Conservation (phyloP, 805 yeast species). For the Wickerhamomyces hampshirensis region DNA sequence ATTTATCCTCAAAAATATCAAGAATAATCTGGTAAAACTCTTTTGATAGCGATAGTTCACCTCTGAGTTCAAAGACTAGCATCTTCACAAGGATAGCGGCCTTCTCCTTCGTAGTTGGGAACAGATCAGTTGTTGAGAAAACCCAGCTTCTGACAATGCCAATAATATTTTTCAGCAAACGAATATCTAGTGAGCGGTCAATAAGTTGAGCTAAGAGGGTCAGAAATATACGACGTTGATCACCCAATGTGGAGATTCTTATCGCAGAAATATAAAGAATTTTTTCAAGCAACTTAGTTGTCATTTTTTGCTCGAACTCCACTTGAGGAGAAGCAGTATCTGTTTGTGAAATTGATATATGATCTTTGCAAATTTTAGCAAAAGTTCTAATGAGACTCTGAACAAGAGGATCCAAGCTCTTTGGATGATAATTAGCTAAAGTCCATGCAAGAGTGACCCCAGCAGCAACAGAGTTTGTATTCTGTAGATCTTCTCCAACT, state of each 20-base stretch:
- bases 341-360: conserved; percentile 50
- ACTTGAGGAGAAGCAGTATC: conserved; percentile 30
- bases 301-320: conserved; percentile 76
- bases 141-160: conserved; percentile 85
- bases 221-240: conserved; percentile 84
- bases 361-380: conserved; percentile 86
- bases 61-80: conserved; percentile 87
- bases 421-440: conserved; percentile 68
- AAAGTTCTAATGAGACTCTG: conserved; percentile 81
- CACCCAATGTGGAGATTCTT: conserved; percentile 85
- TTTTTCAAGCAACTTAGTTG: conserved; percentile 70
- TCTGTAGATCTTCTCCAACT: conserved; percentile 71
- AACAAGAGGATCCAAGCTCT: conserved; percentile 66
- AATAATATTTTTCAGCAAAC: conserved; percentile 68
- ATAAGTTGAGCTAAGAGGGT: conserved; percentile 84
- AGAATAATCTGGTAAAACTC: conserved; percentile 83
- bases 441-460: conserved; percentile 84
- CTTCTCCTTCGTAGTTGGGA: conserved; percentile 94
- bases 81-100: conserved; percentile 91
- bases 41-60: conserved; percentile 71
- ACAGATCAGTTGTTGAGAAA: conserved; percentile 72
- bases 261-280: conserved; percentile 71
- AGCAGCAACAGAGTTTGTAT: conserved; percentile 76
- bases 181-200: conserved; percentile 80
- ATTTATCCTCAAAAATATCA: conserved; percentile 78